Evolutionary conservation across 208 protist genomes (phyloP).

Genomic region (Trypanosoma vivax): DNA sequence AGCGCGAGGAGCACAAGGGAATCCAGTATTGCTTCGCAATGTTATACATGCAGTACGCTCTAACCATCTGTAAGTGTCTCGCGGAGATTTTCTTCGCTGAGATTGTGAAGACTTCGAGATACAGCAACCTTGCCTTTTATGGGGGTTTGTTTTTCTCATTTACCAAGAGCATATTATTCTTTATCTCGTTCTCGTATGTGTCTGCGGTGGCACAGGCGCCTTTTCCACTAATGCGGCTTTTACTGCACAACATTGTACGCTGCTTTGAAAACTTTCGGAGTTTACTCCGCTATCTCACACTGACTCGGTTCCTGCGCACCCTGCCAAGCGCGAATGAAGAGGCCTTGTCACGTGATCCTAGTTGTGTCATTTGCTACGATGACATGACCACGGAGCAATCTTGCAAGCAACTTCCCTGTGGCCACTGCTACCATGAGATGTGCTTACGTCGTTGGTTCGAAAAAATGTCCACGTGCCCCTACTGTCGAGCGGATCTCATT

Average conservation of each 20-base stretch:
- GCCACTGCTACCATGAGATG: slow-evolving; percentile 77
- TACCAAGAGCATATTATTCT: slow-evolving; percentile 27
- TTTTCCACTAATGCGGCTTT: slow-evolving; percentile 44
- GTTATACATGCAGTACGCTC: slow-evolving; percentile 15
- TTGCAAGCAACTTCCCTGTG: slow-evolving; percentile 67
- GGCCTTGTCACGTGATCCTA: slow-evolving; percentile 46
- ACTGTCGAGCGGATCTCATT: slow-evolving; percentile 67
- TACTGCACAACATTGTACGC: slow-evolving; percentile 24
- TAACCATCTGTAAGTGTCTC: slow-evolving; percentile 5
- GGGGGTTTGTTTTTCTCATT: slow-evolving; percentile 16
- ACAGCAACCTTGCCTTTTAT: slow-evolving; percentile 36
- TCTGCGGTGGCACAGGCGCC: slow-evolving; percentile 30
- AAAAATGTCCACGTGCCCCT: slow-evolving; percentile 71
- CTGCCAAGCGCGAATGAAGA: slow-evolving; percentile 35
- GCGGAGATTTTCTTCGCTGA: slow-evolving; percentile 21
- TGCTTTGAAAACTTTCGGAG: slow-evolving; percentile 29
- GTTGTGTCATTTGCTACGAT: slow-evolving; percentile 84
- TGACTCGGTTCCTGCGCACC: slow-evolving; percentile 25
- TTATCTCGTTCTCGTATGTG: slow-evolving; percentile 46
- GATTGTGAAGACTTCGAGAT: slow-evolving; percentile 26
- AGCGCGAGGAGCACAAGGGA: neutral
- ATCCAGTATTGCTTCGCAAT: slow-evolving; percentile 10
- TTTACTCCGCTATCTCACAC: slow-evolving; percentile 33
- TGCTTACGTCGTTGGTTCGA: slow-evolving; percentile 80
- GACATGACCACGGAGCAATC: slow-evolving; percentile 43